Evolutionary conservation across 2,329 filamentous ascomycete species (phyloP).

Genomic region (Colletotrichum filicis): DNA sequence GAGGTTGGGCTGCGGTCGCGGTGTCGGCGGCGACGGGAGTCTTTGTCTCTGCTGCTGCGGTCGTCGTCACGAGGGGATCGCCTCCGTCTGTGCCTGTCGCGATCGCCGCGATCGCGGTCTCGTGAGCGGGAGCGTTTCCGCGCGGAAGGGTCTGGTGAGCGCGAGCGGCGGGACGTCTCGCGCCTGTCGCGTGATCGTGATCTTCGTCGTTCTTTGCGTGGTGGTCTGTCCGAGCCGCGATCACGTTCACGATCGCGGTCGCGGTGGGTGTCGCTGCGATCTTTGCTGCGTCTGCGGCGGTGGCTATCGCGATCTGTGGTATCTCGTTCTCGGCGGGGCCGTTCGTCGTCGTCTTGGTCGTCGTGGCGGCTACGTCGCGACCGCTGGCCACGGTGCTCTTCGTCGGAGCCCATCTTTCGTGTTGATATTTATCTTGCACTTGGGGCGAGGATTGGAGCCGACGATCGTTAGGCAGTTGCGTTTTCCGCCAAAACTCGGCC

Average conservation of each 20-base stretch:
- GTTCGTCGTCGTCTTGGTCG: constrained; percentile 14
- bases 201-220: constrained; percentile 12
- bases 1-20: constrained; percentile 37
- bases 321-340: constrained; percentile 22
- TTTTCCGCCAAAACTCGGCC: background rate
- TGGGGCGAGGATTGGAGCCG: too few relatives aligned
- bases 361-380: constrained; percentile 17
- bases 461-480: background rate
- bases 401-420: constrained; percentile 27
- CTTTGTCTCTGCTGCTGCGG: constrained; percentile 25
- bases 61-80: constrained; percentile 39
- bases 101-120: constrained; percentile 37
- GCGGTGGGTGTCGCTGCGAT: background rate
- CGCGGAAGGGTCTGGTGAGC: constrained; percentile 21
- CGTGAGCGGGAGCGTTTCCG: constrained; percentile 31
- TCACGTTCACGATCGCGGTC: constrained; percentile 8
- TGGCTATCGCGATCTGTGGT: constrained; percentile 5
- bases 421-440: background rate
- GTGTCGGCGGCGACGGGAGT: constrained; percentile 7
- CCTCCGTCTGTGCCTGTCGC: constrained; percentile 40
- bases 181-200: constrained; percentile 23
- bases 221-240: constrained; percentile 8
- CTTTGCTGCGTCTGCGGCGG: background rate
- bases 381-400: constrained; percentile 22
- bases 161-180: constrained; percentile 28